These are phyloP conservation scores for Combretum micranthum DNA, from an alignment of 345 rosid species.

Conservation along the genomic window DNA sequence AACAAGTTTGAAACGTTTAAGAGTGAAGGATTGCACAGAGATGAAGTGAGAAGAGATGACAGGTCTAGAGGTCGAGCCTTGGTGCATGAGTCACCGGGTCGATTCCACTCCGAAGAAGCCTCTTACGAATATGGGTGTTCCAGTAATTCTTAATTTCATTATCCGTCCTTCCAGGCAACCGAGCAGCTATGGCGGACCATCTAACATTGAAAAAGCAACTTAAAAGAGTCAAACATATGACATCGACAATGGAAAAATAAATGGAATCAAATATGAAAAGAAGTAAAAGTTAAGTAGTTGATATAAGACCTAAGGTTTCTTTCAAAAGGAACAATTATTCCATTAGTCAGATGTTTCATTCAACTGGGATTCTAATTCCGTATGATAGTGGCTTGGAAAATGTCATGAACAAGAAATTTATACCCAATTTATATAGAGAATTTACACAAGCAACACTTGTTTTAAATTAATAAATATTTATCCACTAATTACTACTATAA, in stretches of 20 bases:
- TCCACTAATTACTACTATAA: too few relatives aligned
- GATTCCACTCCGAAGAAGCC: conserved; percentile 78
- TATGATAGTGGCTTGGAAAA: too few relatives aligned
- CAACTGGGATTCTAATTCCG: too few relatives aligned
- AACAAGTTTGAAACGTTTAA: conserved; percentile 34
- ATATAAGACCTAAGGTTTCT: too few relatives aligned
- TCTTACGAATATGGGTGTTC: conserved; percentile 88
- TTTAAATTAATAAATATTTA: too few relatives aligned
- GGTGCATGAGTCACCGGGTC: conserved; percentile 94
- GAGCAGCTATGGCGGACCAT: conserved; percentile 98
- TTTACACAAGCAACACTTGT: too few relatives aligned
- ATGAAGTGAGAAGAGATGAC: conserved; percentile 54
- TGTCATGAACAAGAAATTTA: too few relatives aligned
- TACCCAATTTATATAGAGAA: too few relatives aligned
- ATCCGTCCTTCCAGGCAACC: conserved; percentile 96
- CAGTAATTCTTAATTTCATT: conserved; percentile 94
- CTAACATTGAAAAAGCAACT: conserved; percentile 23
- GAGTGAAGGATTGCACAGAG: conserved; percentile 35
- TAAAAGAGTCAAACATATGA: too few relatives aligned
- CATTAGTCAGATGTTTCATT: too few relatives aligned
- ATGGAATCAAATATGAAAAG: neutral
- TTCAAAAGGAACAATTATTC: neutral
- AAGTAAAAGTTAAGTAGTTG: too few relatives aligned
- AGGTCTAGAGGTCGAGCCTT: conserved; percentile 68
- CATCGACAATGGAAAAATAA: too few relatives aligned